Evolutionary conservation across 2,329 filamentous ascomycete genomes (phyloP), one percentile per base, ranked within the genome.

Genomic region (Pseudogymnoascus sp.): DNA sequence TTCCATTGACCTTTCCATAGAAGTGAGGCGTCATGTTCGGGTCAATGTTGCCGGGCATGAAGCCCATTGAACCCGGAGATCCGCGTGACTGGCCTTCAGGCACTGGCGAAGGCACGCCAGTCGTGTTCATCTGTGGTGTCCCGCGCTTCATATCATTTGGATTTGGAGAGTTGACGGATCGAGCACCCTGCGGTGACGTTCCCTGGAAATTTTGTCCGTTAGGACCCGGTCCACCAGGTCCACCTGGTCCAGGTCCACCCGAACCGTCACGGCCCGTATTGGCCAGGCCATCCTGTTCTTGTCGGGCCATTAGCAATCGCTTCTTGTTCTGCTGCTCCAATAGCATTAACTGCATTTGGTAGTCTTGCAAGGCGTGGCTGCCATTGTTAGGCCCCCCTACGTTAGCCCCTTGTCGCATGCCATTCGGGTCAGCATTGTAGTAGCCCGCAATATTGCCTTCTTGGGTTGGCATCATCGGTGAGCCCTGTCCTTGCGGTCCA

Each of bases 281-380:
- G 63, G 71, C 71, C 73, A 86, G 81, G 70, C 77, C 84, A 65
- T 92, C 90, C 73, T 93, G 89, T 71, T 82, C 85, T 71, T 87
- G 88, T 15, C 89, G 84, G 37, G 89, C 89, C 88, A 92, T 91
- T 79, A 92, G 85, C 58, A 93, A 79, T 15, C 89, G 81, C 75
- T 92, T 92, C 79, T 93, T 93, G 69, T 93, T 93, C 75, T 93
- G 89, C 74, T 93, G 89, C 74, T 93, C 89, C 13, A 93, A 81
- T 59, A 93, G 76, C 89, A 92, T 93, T 71, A 93, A 77, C 73
- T 93, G 89, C 89, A 92, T 92, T 76, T 93, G 89, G 70, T 93
- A 93, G 73, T 94, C 90, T 74, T 93, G 89, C 58, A 93, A 79
- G 21, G 89, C 90, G 72, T 93, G 89, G 71, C 90, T 91, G 31